Evolutionary conservation across 2,329 filamentous ascomycete genomes (phyloP), one percentile per base, ranked within the genome.

Genomic region (Fonsecaea nubica): DNA sequence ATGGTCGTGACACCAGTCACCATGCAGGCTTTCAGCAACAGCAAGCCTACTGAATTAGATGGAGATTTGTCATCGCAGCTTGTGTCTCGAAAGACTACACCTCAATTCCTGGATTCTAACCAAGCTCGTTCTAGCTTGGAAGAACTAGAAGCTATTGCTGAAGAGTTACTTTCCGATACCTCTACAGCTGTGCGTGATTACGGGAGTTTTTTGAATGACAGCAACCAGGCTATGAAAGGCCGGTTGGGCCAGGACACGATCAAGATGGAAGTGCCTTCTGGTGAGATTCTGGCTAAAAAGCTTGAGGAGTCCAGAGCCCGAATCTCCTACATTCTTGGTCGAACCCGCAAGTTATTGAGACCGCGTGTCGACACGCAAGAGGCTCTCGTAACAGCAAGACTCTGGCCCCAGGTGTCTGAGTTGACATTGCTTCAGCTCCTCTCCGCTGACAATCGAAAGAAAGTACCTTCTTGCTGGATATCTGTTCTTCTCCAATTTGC

Each of bases 401-500:
- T 69, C 4, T 68, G 67, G 58, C 75, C 75, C 18, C 71, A 71
- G 42, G 35, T 75, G 2, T 73, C 69, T 15, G 63, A 72, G 21
- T 63, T 62, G 12, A 33, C 71, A 1, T 45, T 77, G 4, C 68
- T 76, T 12, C 64, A 70, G 33, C 73, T 76, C 36, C 62, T 77
- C 4, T 67, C 69, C 1, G 67, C 65, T 3, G 36, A 69, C 9
- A 52, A 70, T 33, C 68, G 71, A 21, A n/a, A 15, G 8, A 18
- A 35, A 18, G 72, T 42, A 13, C 67, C 32, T 3, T 15, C 1
- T 12, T 10, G 3, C 9, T 76, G 74, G 74, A 71, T 74, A 53
- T 1, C 35, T 1, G 64, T 68, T 33, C 63, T 77, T 1, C 61
- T 75, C 38, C 36, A 57, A 0, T 76, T 76, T 60, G 77, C 73